phyloP scores from a whole-genome alignment of 805 yeast genomes.

The Metschnikowia aberdeeniae region DNA sequence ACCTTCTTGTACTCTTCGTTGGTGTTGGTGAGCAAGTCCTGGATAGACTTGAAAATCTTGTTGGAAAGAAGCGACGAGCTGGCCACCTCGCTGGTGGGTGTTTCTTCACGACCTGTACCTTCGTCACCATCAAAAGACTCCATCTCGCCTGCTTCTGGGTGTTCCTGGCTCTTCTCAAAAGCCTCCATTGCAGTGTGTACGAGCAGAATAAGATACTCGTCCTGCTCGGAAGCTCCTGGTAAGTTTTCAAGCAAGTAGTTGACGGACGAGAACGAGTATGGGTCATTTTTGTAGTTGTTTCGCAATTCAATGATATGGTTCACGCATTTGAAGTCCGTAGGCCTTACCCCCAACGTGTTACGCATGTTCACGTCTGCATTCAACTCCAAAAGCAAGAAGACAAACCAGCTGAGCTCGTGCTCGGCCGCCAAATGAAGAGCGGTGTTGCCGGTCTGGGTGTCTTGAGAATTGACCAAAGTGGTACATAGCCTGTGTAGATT shows the following conservation, averaged over 20 bases:
- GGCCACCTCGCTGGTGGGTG: constrained; percentile 11
- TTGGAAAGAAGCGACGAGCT: constrained; percentile 21
- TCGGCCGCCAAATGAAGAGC: constrained; percentile 41
- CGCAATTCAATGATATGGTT: constrained; percentile 28
- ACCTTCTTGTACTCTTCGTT: constrained; percentile 37
- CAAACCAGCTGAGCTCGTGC: constrained; percentile 35
- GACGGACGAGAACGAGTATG: constrained; percentile 8
- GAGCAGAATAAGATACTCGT: constrained; percentile 31
- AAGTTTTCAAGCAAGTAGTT: constrained; percentile 11
- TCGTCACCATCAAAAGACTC: constrained; percentile 6
- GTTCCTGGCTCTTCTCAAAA: constrained; percentile 22
- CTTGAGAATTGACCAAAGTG: constrained; percentile 32
- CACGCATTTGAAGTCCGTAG: constrained; percentile 78
- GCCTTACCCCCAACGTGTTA: constrained; percentile 82
- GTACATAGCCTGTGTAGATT: constrained; percentile 13
- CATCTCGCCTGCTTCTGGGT: constrained; percentile 7
- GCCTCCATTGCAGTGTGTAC: constrained; percentile 33
- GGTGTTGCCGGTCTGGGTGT: constrained; percentile 35
- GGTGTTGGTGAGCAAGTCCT: constrained; percentile 34
- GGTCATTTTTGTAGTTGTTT: constrained; percentile 13
- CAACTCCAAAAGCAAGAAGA: constrained; percentile 31
- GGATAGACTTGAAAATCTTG: constrained; percentile 37
- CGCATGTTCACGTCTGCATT: constrained; percentile 57
- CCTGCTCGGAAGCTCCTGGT: constrained; percentile 14
- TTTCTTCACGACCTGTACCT: not conserved